Evolutionary conservation across 1,139 yeast genomes (phyloP).

Genomic region (Arxiozyma heterogenica): DNA sequence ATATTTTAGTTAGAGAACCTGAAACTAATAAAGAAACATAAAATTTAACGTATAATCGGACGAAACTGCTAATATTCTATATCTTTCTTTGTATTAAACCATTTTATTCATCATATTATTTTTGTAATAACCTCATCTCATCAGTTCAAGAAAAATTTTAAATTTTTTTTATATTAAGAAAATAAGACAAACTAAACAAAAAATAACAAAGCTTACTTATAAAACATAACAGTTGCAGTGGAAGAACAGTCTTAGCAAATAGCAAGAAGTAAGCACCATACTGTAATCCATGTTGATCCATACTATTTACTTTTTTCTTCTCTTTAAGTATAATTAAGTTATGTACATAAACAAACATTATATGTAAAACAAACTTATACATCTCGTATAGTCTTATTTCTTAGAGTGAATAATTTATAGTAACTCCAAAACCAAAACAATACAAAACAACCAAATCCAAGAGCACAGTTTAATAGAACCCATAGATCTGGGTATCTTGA

Average conservation of each 20-base stretch:
- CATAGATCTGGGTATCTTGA: constrained; percentile 68
- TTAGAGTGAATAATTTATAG: constrained; percentile 39
- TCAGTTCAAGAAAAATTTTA: constrained; percentile 5
- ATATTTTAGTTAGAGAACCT: too few relatives aligned
- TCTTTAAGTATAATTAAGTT: not conserved
- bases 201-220: not conserved
- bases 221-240: too few relatives aligned
- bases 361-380: constrained; percentile 8
- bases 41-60: not conserved
- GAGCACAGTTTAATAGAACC: constrained; percentile 64
- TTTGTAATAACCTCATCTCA: constrained; percentile 2
- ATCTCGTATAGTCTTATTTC: constrained; percentile 22
- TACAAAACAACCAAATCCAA: constrained; percentile 68
- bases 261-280: too few relatives aligned
- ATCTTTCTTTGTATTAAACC: too few relatives aligned
- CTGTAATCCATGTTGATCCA: not conserved
- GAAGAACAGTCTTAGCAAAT: too few relatives aligned
- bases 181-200: too few relatives aligned
- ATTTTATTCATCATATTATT: not conserved
- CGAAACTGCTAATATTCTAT: not conserved
- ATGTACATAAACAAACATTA: not conserved
- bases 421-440: constrained; percentile 74
- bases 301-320: not conserved
- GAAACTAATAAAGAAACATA: too few relatives aligned
- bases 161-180: not conserved